Base-by-base conservation (phyloP, 2,329 filamentous ascomycete genomes). In the Ramularia endophylla region DNA sequence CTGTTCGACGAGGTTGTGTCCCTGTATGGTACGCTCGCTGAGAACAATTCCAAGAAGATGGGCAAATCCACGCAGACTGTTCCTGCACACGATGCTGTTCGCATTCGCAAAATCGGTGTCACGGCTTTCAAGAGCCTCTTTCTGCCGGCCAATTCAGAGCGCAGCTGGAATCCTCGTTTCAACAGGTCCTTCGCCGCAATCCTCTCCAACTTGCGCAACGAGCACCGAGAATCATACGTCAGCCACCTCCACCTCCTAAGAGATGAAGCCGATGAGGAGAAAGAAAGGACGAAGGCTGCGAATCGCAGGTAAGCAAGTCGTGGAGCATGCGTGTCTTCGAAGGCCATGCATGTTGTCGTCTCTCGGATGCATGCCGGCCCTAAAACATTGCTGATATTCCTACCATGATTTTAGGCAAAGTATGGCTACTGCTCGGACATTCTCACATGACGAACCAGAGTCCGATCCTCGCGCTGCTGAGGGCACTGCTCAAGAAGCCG, bases 1-100 rank as follows among this genome's bases (percentile, higher is more conserved):
- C 83, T 90, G 51, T 97, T 94, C 62, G 83, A 90, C 58, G 78
- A 84, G 34, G 79, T 95, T 38, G 83, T 97, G 17, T 74, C 74
- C 38, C 75, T 80, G 34, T 98, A 95, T 61, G 85, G 87, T 13
- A 71, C 77, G 13, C 85, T 92, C 54, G 88, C 87, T 20, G 82
- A 81, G 27, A 73, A 75, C 25, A 53, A 47, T 13, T 43, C 50
- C n/a, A 62, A 62, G 44, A 59, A 57, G 44, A 46, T 62, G 3
- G 58, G 58, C 27, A 60, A 52, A 36, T 50, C 46, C 8, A 59
- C 53, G 27, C 49, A 50, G 36, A 40, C 53, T 1, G 57, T 63
- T 2, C 54, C 80, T 60, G 80, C 81, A 44, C 85, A 88, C 0
- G 76, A 92, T 18, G 78, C 81, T 31, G 79, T 94, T 57, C 78